Conservation (phyloP, 2,329 filamentous ascomycete species). For the Colletotrichum trifolii region DNA sequence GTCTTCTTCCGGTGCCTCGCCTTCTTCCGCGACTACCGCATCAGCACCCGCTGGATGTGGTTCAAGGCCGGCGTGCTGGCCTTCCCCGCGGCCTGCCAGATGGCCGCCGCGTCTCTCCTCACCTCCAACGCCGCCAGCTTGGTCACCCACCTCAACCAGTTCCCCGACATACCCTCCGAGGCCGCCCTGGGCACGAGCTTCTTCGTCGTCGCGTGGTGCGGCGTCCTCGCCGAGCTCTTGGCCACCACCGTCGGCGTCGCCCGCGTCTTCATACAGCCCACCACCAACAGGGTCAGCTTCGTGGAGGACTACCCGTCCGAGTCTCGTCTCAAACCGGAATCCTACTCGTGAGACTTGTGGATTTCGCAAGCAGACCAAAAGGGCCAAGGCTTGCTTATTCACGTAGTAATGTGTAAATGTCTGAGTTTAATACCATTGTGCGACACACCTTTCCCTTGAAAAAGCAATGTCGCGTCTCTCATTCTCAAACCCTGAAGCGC, state of each 20-base stretch:
- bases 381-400: no score
- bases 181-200: constrained; percentile 3
- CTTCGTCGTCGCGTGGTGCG: constrained; percentile 14
- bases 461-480: no score
- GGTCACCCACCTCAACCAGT: neutral
- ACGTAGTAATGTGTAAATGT: no score
- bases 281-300: neutral
- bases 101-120: constrained; percentile 1
- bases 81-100: constrained; percentile 5
- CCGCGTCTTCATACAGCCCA: neutral
- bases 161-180: neutral
- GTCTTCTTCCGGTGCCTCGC: neutral
- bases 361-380: no score
- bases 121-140: constrained; percentile 2
- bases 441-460: no score
- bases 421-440: no score
- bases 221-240: constrained; percentile 8
- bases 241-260: neutral
- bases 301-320: neutral
- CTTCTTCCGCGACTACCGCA: constrained; percentile 6
- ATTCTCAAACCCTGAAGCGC: no score
- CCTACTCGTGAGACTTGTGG: neutral
- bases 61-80: constrained; percentile 3
- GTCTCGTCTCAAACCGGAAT: constrained; percentile 8
- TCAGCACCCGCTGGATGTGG: neutral